Evolutionary conservation across 2,329 filamentous ascomycete genomes (phyloP).

Genomic region (Claviceps digitariae): DNA sequence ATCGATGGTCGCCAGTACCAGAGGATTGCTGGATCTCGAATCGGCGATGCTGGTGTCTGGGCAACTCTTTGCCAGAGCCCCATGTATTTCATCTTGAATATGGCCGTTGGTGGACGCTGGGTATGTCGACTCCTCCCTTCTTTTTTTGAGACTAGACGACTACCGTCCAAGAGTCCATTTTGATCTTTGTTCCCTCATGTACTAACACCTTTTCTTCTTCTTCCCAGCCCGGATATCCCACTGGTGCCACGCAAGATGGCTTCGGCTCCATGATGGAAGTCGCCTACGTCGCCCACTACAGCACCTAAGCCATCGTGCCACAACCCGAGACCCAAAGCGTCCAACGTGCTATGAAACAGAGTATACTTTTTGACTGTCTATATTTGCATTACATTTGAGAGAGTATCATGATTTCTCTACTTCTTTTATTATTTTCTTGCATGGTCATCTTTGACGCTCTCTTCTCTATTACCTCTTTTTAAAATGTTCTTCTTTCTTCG

Average conservation of each 20-base stretch:
- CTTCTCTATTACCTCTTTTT: not conserved
- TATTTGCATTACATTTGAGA: not conserved
- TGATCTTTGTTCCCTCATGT: not conserved
- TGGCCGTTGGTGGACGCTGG: constrained; percentile 41
- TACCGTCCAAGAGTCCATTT: too few species aligned
- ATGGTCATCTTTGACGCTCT: too few species aligned
- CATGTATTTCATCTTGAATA: constrained; percentile 39
- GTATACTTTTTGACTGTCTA: not conserved
- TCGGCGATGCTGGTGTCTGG: constrained; percentile 35
- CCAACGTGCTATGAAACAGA: not conserved
- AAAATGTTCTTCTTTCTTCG: not conserved
- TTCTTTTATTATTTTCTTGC: not conserved
- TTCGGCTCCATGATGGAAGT: constrained; percentile 37
- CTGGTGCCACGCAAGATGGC: constrained; percentile 29
- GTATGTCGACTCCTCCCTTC: constrained; percentile 22
- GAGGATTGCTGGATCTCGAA: constrained; percentile 28
- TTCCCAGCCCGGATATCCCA: constrained; percentile 33
- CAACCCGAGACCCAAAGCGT: too few species aligned
- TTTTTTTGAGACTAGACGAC: not conserved
- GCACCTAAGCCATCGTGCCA: not conserved
- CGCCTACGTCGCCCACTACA: constrained; percentile 33
- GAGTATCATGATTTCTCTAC: not conserved
- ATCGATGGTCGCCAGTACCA: constrained; percentile 31
- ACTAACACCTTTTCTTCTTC: not conserved
- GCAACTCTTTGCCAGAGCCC: constrained; percentile 34